phyloP scores from a whole-genome alignment of 2,329 filamentous ascomycete species.

The Fusarium sp. region DNA sequence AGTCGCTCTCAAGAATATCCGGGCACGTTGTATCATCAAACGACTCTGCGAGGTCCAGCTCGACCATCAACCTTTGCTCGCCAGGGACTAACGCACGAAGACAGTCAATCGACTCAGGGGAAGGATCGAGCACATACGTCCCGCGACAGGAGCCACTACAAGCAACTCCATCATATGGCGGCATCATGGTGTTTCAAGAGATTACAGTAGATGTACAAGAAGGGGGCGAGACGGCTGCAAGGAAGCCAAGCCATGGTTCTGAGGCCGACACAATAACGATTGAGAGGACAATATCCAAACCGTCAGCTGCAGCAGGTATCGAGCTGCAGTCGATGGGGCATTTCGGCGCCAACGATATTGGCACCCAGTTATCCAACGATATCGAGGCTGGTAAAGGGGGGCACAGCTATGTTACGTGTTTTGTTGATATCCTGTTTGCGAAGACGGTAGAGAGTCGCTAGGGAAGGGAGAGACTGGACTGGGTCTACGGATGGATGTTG shows the following conservation, averaged over 20 bases:
- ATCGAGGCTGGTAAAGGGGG: constrained; percentile 22
- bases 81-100: constrained; percentile 16
- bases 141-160: constrained; percentile 38
- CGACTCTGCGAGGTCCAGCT: constrained; percentile 32
- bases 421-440: constrained; percentile 38
- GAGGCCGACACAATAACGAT: constrained; percentile 7
- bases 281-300: constrained; percentile 10
- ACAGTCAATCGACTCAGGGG: constrained; percentile 26
- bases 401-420: constrained; percentile 25
- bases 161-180: constrained; percentile 49
- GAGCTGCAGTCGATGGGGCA: constrained; percentile 39
- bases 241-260: constrained; percentile 2
- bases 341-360: constrained; percentile 35
- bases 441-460: constrained; percentile 38
- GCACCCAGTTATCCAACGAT: constrained; percentile 18
- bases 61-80: constrained; percentile 40
- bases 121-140: constrained; percentile 26
- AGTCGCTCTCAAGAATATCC: constrained; percentile 1
- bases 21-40: constrained; percentile 22
- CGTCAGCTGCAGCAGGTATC: constrained; percentile 25
- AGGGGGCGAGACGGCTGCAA: constrained; percentile 6
- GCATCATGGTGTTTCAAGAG: constrained; percentile 70
- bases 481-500: neutral
- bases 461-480: neutral
- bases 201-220: constrained; percentile 61